Base-by-base conservation (phyloP, 1,284 basidiomycete species). In the Coniferiporia sulphurascens region DNA sequence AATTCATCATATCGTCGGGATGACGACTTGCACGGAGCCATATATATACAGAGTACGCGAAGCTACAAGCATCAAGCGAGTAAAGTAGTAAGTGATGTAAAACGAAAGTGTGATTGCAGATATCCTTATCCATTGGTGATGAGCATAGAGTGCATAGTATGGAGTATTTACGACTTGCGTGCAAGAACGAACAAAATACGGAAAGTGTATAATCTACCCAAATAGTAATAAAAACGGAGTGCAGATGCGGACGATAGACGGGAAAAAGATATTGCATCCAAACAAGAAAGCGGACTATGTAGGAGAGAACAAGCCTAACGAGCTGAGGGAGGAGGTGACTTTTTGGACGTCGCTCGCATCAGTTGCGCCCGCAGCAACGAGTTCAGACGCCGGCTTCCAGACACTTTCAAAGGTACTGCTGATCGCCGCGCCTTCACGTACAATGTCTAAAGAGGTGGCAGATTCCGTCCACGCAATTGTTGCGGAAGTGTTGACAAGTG, bases 401-500 rank as follows among this genome's bases (percentile, higher is more conserved):
- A 81, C 78, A 27, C 65, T 50, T 58, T 81, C 79, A 66, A 86
- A 82, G 9, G 67, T 68, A 2, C 55, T 54, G 63, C 83, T 74
- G 10, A 69, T 71, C 48, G 79, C 71, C 8, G 75, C 72, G 27
- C 66, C 69, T 69, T 87, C 84, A 22, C 71, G 72, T 44, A 83
- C 81, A 49, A 83, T 73, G 52, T 73, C 65, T 17, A 77, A 69
- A 10, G 83, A 78, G 10, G 76, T 72, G n/a, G 81, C 72, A 57
- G 72, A 74, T 58, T 84, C 74, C 3, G 83, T 71, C 85, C 85
- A 87, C 17, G 71, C 67, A 35, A 85, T 70, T 21, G 68, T 67
- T 17, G 68, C 67, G 35, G 69, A 66, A 27, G 74, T 69, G 15
- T 70, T 73, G 32, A 74, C 71, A 52, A 85, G 77, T 3, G 80